Base-by-base conservation (phyloP, 228 moss, liverwort and hornwort species). In the Sphagnum fallax region DNA sequence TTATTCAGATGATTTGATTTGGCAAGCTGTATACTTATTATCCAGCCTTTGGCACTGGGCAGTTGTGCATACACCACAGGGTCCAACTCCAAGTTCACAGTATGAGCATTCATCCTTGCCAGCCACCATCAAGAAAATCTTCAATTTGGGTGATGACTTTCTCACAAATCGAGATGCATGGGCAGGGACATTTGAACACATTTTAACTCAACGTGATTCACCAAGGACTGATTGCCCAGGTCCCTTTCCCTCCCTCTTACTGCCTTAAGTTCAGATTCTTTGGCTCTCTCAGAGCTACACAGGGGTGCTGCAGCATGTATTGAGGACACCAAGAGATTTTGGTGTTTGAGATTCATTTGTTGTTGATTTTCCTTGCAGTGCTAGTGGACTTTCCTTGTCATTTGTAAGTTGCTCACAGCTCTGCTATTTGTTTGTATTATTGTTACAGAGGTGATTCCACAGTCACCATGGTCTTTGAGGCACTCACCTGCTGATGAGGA, bases 21-120 rank as follows among this genome's bases (percentile, higher is more conserved):
- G 6, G 49, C 10, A 5, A 69, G 8, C 6, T 16, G 18, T 6
- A 66, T 8, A 49, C 47, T 66, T 5, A 14, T 47, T 50, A n/a
- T 50, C 7, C 6, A 0, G 13, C 6, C 14, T 64, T 64, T 64
- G 8, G 16, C 16, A 67, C 73, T 76, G 64, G 68, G 84, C 85
- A 98, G 97, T 98, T 65, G 84, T 91, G 65, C 93, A 93, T 69
- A 78, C 66, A 60, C 78, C 97, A 49, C 53, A 72, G 47, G 97
- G 97, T 61, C 97, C 97, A 5, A 81, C 80, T 72, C 84, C 90
- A 65, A 73, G 80, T 73, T 93, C 97, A 63, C 88, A 91, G 75
- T 98, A 77, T 18, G 93, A 98, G 81, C 97, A 98, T 77, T 98
- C 93, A 14, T 98, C 97, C 8, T 61, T 98, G 15, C 82, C 93